Evolutionary conservation across 2,329 filamentous ascomycete genomes (phyloP).

Genomic region (Phaeosphaeriaceae sp.): DNA sequence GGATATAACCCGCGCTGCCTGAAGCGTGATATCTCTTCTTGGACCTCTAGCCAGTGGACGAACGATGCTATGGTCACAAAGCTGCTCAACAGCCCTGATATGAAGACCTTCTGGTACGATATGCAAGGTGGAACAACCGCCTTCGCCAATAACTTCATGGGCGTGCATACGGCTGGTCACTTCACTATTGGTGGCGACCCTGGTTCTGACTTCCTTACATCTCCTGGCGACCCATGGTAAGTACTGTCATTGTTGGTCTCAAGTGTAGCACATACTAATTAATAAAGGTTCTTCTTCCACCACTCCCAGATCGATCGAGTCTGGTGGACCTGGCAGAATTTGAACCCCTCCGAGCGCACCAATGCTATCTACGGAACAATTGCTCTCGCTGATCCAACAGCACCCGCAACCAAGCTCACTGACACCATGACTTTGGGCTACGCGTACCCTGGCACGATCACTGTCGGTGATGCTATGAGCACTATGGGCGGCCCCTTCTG

Average conservation of each 20-base stretch:
- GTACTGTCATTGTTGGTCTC: not conserved
- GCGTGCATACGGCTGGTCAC: constrained; percentile 56
- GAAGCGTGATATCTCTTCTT: constrained; percentile 44
- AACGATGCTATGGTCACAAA: constrained; percentile 36
- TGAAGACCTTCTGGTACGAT: constrained; percentile 48
- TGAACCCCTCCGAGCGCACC: constrained; percentile 47
- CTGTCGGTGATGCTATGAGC: constrained; percentile 51
- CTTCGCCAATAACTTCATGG: constrained; percentile 40
- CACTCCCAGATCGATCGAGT: constrained; percentile 56
- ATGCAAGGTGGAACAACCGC: constrained; percentile 46
- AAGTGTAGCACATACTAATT: not conserved
- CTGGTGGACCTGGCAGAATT: constrained; percentile 60
- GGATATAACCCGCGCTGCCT: constrained; percentile 46
- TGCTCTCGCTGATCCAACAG: constrained; percentile 53
- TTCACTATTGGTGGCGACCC: constrained; percentile 54
- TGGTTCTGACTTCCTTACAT: constrained; percentile 54
- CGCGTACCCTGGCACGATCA: constrained; percentile 39
- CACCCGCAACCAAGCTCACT: constrained; percentile 54
- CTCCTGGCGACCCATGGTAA: constrained; percentile 49
- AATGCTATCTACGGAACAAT: constrained; percentile 52
- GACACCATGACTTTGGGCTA: constrained; percentile 52
- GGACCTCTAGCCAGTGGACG: constrained; percentile 32
- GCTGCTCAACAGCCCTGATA: constrained; percentile 33
- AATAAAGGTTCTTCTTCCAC: constrained; percentile 50
- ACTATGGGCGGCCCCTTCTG: constrained; percentile 57